Base-by-base conservation (phyloP, 179 eudicot species). In the Vitellaria paradoxa region DNA sequence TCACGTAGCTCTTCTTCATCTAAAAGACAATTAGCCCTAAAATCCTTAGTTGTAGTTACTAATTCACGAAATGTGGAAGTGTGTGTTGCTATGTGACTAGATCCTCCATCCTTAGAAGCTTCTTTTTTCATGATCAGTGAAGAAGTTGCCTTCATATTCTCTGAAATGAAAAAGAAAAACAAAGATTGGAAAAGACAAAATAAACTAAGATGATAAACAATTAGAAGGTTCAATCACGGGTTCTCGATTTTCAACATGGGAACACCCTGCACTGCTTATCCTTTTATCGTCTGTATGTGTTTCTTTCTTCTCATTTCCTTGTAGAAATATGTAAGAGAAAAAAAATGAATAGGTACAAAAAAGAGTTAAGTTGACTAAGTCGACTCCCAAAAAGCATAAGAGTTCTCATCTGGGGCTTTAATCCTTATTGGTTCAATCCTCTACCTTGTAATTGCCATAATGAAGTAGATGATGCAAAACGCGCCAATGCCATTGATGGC, bases 141-240 rank as follows among this genome's bases (percentile, higher is more conserved):
- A 45, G 99, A 96, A 85, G 98, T 78, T 91, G 85, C 92, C 90
- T 15, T 80, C 93, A 82, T 92, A 72, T 93, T 96, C 76, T 81
- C 98, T 68, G 91, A n/a, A n/a, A n/a, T n/a, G n/a, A n/a, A n/a
- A n/a, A n/a, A n/a, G n/a, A n/a, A n/a, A n/a, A n/a, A n/a, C n/a
- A n/a, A n/a, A n/a, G n/a, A n/a, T n/a, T n/a, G n/a, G n/a, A n/a
- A n/a, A n/a, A n/a, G n/a, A n/a, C n/a, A n/a, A n/a, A n/a, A n/a
- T n/a, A n/a, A n/a, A n/a, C n/a, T n/a, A n/a, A n/a, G n/a, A n/a
- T n/a, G n/a, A n/a, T n/a, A n/a, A n/a, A n/a, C 97, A 40, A 89
- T 96, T 57, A 98, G 98, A 75, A 91, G 98, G 84, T 91, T 92
- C 79, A 93, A 91, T 73, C 99, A 96, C 80, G 99, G 99, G 0